Percentiles rank a stretch among this genome's conserved stretches.
Evolutionary conservation across 2,329 filamentous ascomycete species (phyloP).

Genomic region (Fusarium phyllophilum): DNA sequence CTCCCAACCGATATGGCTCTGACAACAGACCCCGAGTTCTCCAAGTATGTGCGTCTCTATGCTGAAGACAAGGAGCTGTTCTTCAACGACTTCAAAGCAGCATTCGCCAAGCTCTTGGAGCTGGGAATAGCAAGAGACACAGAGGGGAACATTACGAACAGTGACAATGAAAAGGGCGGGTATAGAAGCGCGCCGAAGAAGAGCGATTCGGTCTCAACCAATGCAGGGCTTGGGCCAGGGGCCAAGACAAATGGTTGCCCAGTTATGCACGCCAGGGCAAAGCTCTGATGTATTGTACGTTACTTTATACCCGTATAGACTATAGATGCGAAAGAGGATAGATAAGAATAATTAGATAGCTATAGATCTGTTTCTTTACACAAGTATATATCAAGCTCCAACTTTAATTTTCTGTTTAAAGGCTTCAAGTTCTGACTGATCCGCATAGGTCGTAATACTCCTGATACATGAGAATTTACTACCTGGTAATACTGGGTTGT

Average conservation of each 20-base stretch:
- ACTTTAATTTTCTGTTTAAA: too few relatives aligned
- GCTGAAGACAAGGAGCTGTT: neutral
- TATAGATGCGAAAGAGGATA: neutral
- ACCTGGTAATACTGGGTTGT: neutral
- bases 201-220: neutral
- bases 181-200: conserved; percentile 5
- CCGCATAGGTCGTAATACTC: too few relatives aligned
- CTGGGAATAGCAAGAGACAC: neutral
- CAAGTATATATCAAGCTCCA: too few relatives aligned
- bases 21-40: conserved; percentile 5
- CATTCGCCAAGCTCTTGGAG: conserved; percentile 1
- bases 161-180: conserved; percentile 1
- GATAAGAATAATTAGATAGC: neutral
- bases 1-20: conserved; percentile 6
- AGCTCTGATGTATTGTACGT: neutral
- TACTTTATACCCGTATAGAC: neutral
- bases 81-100: neutral
- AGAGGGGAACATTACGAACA: neutral
- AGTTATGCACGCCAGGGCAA: neutral
- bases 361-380: neutral
- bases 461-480: neutral
- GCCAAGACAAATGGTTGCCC: neutral
- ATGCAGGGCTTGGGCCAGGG: neutral
- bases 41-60: neutral
- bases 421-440: neutral